phyloP scores from a whole-genome alignment of 2,329 filamentous ascomycete species.

The Aspergillus brasiliensis region DNA sequence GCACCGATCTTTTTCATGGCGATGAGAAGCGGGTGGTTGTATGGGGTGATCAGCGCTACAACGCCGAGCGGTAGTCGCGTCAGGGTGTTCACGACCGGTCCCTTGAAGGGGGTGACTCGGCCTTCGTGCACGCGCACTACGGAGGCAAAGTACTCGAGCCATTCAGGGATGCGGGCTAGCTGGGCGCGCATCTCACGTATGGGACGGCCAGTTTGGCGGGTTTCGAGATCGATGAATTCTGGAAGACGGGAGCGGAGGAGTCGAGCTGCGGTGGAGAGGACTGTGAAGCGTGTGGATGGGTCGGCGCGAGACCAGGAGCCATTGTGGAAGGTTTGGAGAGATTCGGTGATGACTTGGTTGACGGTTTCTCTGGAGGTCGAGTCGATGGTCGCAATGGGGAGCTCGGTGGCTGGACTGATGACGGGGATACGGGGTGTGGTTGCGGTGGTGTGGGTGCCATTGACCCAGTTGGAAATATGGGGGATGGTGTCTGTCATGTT shows the following conservation, averaged over 20 bases:
- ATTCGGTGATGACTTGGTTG: conserved; percentile 50
- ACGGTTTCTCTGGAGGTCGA: conserved; percentile 58
- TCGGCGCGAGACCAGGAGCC: conserved; percentile 61
- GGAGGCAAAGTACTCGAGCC: conserved; percentile 72
- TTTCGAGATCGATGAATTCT: conserved; percentile 63
- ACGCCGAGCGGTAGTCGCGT: conserved; percentile 42
- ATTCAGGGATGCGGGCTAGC: conserved; percentile 58
- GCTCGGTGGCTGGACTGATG: conserved; percentile 35
- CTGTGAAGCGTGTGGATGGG: conserved; percentile 61
- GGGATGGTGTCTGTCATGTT: conserved; percentile 17
- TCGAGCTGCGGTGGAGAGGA: conserved; percentile 62
- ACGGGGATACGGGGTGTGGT: conserved; percentile 23
- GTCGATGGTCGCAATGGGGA: conserved; percentile 48
- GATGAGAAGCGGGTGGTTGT: conserved; percentile 43
- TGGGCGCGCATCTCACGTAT: conserved; percentile 72
- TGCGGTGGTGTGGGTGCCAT: conserved; percentile 25
- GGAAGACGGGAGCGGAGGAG: conserved; percentile 58
- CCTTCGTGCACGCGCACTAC: conserved; percentile 69
- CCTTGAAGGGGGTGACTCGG: conserved; percentile 63
- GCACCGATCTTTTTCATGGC: conserved; percentile 44
- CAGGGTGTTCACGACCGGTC: conserved; percentile 42
- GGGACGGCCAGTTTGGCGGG: conserved; percentile 67
- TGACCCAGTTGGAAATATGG: conserved; percentile 35
- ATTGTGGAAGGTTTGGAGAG: conserved; percentile 45
- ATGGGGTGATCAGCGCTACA: conserved; percentile 43